Percentiles rank a stretch among this genome's conserved stretches.
These are phyloP conservation scores for Microsporum canis DNA, from an alignment of 2,329 filamentous ascomycete species.

Conservation along the genomic window DNA sequence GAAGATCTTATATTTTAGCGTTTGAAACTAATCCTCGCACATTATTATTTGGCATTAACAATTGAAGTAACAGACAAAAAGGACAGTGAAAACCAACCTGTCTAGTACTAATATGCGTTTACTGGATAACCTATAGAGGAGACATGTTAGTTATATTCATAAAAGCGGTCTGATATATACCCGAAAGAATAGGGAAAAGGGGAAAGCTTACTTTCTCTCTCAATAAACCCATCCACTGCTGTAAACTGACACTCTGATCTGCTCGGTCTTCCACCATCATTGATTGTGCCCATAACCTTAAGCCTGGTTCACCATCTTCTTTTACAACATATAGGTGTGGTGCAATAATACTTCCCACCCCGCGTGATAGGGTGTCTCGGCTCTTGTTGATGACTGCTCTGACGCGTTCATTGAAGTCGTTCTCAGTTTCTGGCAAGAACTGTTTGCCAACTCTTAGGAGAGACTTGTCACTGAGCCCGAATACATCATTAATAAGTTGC, in stretches of 20 bases:
- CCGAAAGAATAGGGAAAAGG: conserved; percentile 9
- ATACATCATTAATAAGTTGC: conserved; percentile 78
- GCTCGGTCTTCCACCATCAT: conserved; percentile 88
- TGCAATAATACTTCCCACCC: conserved; percentile 84
- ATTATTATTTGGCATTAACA: background rate
- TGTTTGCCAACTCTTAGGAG: conserved; percentile 87
- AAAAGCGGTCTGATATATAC: conserved; percentile 5
- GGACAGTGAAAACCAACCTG: conserved; percentile 1
- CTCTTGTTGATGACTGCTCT: conserved; percentile 87
- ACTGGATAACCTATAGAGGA: conserved; percentile 14
- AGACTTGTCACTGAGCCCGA: conserved; percentile 71
- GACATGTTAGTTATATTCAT: conserved; percentile 4
- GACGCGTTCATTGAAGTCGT: conserved; percentile 92
- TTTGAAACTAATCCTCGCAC: background rate
- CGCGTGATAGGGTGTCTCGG: conserved; percentile 70
- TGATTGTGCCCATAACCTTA: conserved; percentile 95
- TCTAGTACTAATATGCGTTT: conserved; percentile 7
- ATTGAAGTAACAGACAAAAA: background rate
- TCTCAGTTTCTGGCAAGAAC: conserved; percentile 73
- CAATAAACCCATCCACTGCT: conserved; percentile 83
- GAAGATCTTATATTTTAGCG: conserved; percentile 1
- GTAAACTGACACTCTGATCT: conserved; percentile 83
- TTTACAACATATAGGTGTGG: conserved; percentile 88
- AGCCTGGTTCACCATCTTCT: conserved; percentile 87
- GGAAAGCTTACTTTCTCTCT: conserved; percentile 72